These are phyloP conservation scores for Chaetothyriales sp. DNA, from an alignment of 2,329 filamentous ascomycete genomes.

Conservation along the genomic window DNA sequence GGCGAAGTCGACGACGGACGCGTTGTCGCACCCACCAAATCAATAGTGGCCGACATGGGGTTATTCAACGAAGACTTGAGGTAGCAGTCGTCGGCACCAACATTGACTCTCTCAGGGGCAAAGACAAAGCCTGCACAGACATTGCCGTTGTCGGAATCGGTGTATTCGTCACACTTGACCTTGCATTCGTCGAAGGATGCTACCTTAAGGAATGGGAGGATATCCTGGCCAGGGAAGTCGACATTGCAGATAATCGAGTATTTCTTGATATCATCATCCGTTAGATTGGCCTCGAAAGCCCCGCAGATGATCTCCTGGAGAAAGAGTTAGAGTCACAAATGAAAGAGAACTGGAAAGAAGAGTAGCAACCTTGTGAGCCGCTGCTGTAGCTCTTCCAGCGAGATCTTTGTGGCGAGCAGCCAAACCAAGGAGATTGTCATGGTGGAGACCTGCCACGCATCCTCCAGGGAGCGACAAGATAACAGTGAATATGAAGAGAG, in stretches of 20 bases:
- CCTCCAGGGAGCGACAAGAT: not conserved
- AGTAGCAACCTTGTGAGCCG: not conserved
- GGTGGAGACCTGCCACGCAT: not conserved
- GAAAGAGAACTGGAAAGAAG: not conserved
- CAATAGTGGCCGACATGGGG: conserved; percentile 12
- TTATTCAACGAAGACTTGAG: conserved; percentile 18
- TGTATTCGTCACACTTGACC: conserved; percentile 17
- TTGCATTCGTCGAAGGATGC: conserved; percentile 18
- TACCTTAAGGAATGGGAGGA: conserved; percentile 17
- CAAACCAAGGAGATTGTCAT: not conserved
- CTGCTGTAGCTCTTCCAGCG: not conserved
- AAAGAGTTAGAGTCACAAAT: not conserved
- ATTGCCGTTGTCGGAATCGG: conserved; percentile 7
- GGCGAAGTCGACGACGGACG: not conserved
- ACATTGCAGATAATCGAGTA: conserved; percentile 19
- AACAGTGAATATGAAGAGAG: not conserved
- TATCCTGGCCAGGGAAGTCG: conserved; percentile 17
- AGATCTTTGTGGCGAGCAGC: not conserved
- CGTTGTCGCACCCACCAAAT: conserved; percentile 15
- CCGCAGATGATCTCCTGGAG: not conserved
- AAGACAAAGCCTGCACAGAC: conserved; percentile 18
- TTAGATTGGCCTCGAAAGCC: not conserved
- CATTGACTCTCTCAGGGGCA: conserved; percentile 14
- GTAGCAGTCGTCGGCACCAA: conserved; percentile 19
- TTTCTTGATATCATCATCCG: conserved; percentile 1